A percentile compares a stretch with the other conserved stretches of the same genome.
These are phyloP conservation scores for Lanmaoa rubissima DNA, from an alignment of 768 basidiomycete genomes.

Conservation along the genomic window DNA sequence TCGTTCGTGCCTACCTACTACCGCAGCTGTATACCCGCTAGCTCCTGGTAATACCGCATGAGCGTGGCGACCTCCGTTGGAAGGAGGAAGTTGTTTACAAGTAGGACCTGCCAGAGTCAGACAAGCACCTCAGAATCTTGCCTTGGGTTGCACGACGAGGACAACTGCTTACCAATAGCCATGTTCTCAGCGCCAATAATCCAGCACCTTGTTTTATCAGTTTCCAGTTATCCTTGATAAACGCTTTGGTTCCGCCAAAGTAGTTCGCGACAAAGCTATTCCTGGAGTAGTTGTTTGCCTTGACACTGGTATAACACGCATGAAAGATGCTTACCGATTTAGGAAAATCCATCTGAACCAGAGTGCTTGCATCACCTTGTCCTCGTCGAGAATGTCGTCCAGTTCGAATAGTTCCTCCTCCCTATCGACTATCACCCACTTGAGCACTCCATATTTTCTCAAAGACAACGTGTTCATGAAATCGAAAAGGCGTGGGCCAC, in stretches of 20 bases:
- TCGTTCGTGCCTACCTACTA: conserved; percentile 6
- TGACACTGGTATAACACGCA: neutral
- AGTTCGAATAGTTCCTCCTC: conserved; percentile 77
- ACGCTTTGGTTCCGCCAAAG: conserved; percentile 48
- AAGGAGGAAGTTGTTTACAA: conserved; percentile 53
- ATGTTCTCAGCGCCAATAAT: conserved; percentile 59
- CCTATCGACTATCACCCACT: conserved; percentile 66
- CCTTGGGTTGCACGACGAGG: neutral
- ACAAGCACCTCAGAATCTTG: neutral
- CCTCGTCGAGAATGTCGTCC: conserved; percentile 69
- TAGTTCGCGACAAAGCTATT: conserved; percentile 56
- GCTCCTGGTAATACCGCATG: conserved; percentile 52
- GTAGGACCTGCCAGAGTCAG: conserved; percentile 43
- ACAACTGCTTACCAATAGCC: conserved; percentile 48
- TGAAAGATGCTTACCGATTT: conserved; percentile 44
- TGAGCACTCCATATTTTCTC: conserved; percentile 60
- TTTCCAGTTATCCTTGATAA: conserved; percentile 60
- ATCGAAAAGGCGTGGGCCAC: conserved; percentile 65
- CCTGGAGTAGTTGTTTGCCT: conserved; percentile 31
- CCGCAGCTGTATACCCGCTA: conserved; percentile 46
- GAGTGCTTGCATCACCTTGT: conserved; percentile 75
- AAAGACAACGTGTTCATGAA: conserved; percentile 57
- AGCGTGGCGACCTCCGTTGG: conserved; percentile 48
- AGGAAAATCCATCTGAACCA: conserved; percentile 76
- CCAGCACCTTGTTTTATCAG: conserved; percentile 72